Conservation (phyloP, 2,329 filamentous ascomycete genomes). For the Aaosphaeria arxii region DNA sequence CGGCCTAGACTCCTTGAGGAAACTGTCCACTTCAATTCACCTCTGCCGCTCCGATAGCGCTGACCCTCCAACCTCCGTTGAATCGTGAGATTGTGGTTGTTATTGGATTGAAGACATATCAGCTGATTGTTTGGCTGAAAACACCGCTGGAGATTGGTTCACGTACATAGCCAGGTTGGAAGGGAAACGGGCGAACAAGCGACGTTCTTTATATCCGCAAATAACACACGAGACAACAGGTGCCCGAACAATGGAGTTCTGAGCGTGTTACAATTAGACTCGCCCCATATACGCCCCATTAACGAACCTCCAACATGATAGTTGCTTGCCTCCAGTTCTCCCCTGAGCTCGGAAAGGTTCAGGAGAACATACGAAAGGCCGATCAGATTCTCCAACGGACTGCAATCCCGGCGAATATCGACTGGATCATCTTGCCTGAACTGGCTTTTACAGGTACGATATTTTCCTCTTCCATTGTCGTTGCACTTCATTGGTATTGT, state of each 20-base stretch:
- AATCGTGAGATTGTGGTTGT: no score
- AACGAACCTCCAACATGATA: conserved; percentile 50
- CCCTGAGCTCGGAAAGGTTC: conserved; percentile 65
- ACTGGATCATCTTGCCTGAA: conserved; percentile 73
- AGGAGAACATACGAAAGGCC: conserved; percentile 68
- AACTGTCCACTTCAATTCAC: conserved; percentile 4
- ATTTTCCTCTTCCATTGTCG: not conserved
- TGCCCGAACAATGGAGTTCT: no score
- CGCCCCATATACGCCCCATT: no score
- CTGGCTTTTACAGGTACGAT: conserved; percentile 67
- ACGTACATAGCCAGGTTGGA: no score
- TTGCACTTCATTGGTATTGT: no score
- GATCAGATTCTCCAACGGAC: conserved; percentile 59
- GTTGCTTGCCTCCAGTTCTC: conserved; percentile 71
- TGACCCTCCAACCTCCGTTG: not conserved
- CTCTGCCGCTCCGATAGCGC: conserved; percentile 4
- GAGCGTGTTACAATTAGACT: no score
- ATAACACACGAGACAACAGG: no score
- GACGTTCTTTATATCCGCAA: no score
- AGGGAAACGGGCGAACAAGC: no score
- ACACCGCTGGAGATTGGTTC: no score
- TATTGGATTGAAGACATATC: no score
- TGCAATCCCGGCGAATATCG: conserved; percentile 46
- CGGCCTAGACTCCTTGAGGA: conserved; percentile 9
- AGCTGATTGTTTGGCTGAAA: no score